Percentiles rank a stretch among this genome's conserved stretches.
Conservation (phyloP, 352 stramenopile genomes). For the Thraustotheca clavata region DNA sequence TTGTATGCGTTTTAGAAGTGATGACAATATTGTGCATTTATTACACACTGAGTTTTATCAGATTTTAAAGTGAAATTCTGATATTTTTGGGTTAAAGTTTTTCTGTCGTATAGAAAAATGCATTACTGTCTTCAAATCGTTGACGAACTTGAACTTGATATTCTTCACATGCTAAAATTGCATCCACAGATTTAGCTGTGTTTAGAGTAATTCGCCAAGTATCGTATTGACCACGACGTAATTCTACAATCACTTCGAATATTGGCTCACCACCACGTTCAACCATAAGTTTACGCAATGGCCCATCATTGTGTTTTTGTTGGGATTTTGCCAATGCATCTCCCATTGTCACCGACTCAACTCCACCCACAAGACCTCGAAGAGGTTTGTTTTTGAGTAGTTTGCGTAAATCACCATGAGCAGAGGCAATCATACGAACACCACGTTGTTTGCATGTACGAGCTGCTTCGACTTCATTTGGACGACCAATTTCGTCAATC, state of each 20-base stretch:
- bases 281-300: conserved; percentile 21
- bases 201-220: conserved; percentile 60
- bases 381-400: conserved; percentile 80
- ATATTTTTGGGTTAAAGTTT: not conserved
- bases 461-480: conserved; percentile 61
- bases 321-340: conserved; percentile 29
- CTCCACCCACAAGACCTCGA: conserved; percentile 59
- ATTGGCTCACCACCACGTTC: conserved; percentile 47
- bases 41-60: too few species aligned
- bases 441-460: conserved; percentile 62
- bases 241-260: conserved; percentile 81
- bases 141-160: conserved; percentile 28
- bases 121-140: not conserved
- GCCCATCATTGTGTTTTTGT: not conserved
- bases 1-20: too few species aligned
- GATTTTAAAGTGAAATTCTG: too few species aligned
- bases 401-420: conserved; percentile 73
- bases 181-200: conserved; percentile 53
- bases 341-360: conserved; percentile 56
- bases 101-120: not conserved
- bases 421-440: conserved; percentile 77
- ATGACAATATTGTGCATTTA: too few species aligned
- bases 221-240: conserved; percentile 39
- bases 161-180: conserved; percentile 32
- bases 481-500: conserved; percentile 84